Evolutionary conservation across 140 eudicot species (phyloP).

Genomic region (Stevia rebaudiana): DNA sequence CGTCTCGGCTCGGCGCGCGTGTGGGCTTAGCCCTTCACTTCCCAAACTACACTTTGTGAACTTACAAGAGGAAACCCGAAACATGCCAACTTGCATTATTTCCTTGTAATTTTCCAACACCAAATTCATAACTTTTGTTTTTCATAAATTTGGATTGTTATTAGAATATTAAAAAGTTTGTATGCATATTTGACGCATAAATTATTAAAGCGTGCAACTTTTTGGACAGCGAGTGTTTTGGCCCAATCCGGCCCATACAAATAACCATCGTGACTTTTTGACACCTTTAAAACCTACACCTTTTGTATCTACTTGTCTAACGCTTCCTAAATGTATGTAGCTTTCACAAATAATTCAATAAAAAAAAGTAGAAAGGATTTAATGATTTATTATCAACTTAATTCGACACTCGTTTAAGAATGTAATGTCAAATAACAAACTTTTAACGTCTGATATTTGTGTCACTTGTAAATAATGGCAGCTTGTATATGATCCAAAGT

Average conservation of each 20-base stretch:
- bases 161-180: neutral
- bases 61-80: too few relatives aligned
- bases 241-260: neutral
- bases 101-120: too few relatives aligned
- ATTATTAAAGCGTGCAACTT: too few relatives aligned
- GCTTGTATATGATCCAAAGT: conserved; percentile 76
- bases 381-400: conserved; percentile 7
- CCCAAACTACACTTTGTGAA: too few relatives aligned
- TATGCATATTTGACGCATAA: neutral
- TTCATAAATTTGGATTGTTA: too few relatives aligned
- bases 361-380: neutral
- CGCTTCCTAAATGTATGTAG: neutral
- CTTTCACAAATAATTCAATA: neutral
- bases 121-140: too few relatives aligned
- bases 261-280: neutral
- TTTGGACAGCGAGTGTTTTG: neutral
- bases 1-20: too few relatives aligned
- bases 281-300: neutral
- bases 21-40: too few relatives aligned
- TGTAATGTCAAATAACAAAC: conserved; percentile 11
- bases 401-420: neutral
- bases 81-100: too few relatives aligned
- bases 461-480: conserved; percentile 28
- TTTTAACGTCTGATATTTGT: neutral
- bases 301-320: neutral